Evolutionary conservation across 2,329 filamentous ascomycete species (phyloP), one percentile per base, ranked within the genome.

Genomic region (Trichoderma sp.): DNA sequence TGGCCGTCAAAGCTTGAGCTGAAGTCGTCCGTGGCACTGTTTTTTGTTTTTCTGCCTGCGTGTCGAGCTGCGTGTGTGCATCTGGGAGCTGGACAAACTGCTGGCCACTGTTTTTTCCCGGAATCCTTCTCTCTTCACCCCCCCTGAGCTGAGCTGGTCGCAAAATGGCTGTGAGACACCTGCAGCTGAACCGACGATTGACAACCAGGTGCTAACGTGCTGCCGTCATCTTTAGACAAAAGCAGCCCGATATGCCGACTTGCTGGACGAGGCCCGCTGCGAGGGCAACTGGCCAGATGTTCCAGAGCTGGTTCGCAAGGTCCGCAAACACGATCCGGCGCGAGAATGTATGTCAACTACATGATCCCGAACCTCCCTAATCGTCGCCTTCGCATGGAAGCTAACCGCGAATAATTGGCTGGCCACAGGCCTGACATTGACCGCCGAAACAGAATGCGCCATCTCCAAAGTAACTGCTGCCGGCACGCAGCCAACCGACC

Each of bases 321-420:
- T 98, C 75, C 91, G 91, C 76, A 98, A 99, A 80, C 94, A 99
- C 85, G 92, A 93, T 73, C 90, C 93, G 48, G 87, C 92, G 70
- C 88, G 92, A 78, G 87, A 87, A 80, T 97, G 94, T 97, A 90
- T 74, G 87, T 76, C 71, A 67, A 63, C 52, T 63, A 29, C 42
- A 25, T 17, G 5, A 27, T 35, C 53, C 22, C 32, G 54, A 45
- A 39, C 64, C 76, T 68, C 74, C 75, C 69, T 74, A 54, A 7
- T 37, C 52, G 37, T 39, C 22, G 19, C 27, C 52, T 65, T n/a
- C 32, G 48, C 58, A 45, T 48, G 19, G 42, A 58, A 64, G 53
- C 67, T 68, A 64, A 68, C 39, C n/a, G 42, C 39, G 29, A 32
- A 19, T 34, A 25, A 64, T 42, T 53, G 29, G 22, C 32, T 37